These are phyloP conservation scores for Pseudodiploospora longispora DNA, from an alignment of 2,329 filamentous ascomycete genomes.

Conservation along the genomic window DNA sequence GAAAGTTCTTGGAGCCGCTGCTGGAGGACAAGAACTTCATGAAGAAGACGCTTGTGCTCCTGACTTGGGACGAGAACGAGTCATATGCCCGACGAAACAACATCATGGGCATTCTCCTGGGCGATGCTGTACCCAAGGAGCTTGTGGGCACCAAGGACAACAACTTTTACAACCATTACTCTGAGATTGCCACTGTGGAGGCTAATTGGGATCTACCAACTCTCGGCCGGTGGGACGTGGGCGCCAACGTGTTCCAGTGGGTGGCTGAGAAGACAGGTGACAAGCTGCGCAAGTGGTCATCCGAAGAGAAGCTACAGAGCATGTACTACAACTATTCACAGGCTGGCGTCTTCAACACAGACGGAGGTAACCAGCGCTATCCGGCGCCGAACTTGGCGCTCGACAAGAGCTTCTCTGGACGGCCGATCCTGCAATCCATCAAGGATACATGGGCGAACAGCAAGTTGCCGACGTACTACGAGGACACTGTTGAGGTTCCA, in stretches of 20 bases:
- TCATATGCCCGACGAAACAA: conserved; percentile 60
- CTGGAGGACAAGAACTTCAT: conserved; percentile 63
- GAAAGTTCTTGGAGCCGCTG: conserved; percentile 61
- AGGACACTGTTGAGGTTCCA: conserved; percentile 27
- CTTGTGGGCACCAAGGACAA: conserved; percentile 60
- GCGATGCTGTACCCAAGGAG: conserved; percentile 60
- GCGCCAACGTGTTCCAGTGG: conserved; percentile 58
- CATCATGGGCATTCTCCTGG: conserved; percentile 63
- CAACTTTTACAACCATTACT: conserved; percentile 68
- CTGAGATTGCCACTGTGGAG: conserved; percentile 54
- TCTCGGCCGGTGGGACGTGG: conserved; percentile 64
- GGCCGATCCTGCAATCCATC: conserved; percentile 30
- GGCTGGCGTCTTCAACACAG: conserved; percentile 37
- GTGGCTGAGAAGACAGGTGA: conserved; percentile 57
- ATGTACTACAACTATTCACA: conserved; percentile 48
- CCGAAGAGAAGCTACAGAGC: conserved; percentile 25
- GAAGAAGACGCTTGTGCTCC: conserved; percentile 64
- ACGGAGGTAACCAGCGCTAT: conserved; percentile 26
- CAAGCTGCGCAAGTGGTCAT: conserved; percentile 30
- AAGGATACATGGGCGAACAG: conserved; percentile 30
- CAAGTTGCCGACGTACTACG: conserved; percentile 34
- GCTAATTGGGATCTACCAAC: conserved; percentile 65
- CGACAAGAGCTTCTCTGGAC: conserved; percentile 21
- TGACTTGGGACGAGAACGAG: conserved; percentile 76
- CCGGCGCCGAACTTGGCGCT: conserved; percentile 32